phyloP scores from a whole-genome alignment of 768 basidiomycete genomes.

The Vishniacozyma victoriae region DNA sequence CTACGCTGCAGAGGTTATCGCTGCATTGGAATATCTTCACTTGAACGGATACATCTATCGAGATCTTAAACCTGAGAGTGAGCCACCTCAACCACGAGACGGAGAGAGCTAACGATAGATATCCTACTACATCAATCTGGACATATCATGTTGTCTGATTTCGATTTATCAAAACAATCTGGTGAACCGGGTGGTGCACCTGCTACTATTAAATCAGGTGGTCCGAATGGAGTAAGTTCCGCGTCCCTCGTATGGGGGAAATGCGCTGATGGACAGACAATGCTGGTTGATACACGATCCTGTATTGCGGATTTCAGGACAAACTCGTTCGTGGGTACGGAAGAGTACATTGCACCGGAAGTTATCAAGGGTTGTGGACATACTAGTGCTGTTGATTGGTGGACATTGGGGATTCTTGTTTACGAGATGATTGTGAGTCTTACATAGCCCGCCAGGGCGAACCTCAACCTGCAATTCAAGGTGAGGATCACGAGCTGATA shows the following conservation, averaged over 20 bases:
- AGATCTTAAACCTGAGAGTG: slow-evolving; percentile 98
- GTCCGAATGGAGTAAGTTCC: slow-evolving; percentile 76
- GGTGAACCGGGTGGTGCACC: slow-evolving; percentile 78
- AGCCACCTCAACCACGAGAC: slow-evolving; percentile 44
- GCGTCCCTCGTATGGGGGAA: background rate
- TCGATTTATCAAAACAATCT: slow-evolving; percentile 95
- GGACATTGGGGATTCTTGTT: slow-evolving; percentile 96
- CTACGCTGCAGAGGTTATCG: slow-evolving; percentile 97
- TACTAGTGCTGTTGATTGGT: slow-evolving; percentile 98
- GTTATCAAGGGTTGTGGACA: slow-evolving; percentile 95
- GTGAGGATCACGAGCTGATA: background rate
- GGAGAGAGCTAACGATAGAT: slow-evolving; percentile 54
- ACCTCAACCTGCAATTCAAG: background rate
- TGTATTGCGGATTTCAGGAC: slow-evolving; percentile 97
- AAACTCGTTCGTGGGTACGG: slow-evolving; percentile 98
- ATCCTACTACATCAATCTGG: slow-evolving; percentile 96
- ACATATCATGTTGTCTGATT: slow-evolving; percentile 99
- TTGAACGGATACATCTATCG: slow-evolving; percentile 99
- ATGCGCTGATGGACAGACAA: slow-evolving; percentile 56
- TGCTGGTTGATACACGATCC: slow-evolving; percentile 91
- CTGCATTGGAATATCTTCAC: slow-evolving; percentile 96
- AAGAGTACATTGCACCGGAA: slow-evolving; percentile 99
- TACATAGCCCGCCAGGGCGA: background rate
- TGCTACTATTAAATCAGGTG: slow-evolving; percentile 75
- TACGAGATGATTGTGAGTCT: slow-evolving; percentile 69